Conservation (phyloP, 2,329 filamentous ascomycete genomes). For the Scedosporium apiospermum region DNA sequence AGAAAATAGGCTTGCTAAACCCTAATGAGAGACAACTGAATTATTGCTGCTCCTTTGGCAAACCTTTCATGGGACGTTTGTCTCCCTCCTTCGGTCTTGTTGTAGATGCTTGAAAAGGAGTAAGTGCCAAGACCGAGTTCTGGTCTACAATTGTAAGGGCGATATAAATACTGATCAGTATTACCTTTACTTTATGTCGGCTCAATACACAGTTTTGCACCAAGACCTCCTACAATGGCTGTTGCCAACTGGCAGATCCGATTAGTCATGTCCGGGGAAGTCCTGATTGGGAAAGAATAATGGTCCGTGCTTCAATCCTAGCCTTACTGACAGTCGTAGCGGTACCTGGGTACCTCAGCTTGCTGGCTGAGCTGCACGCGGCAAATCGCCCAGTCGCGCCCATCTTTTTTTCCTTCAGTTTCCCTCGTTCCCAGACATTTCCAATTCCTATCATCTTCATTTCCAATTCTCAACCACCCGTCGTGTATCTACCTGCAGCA, state of each 20-base stretch:
- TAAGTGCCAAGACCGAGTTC: neutral
- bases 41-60: no score
- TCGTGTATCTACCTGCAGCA: no score
- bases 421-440: no score
- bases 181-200: no score
- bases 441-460: no score
- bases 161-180: no score
- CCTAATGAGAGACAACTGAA: neutral
- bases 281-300: neutral
- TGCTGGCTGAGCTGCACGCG: no score
- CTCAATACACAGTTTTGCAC: neutral
- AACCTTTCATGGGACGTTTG: no score
- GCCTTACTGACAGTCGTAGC: neutral
- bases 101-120: neutral
- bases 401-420: no score
- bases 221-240: neutral
- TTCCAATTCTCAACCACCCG: no score
- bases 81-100: no score
- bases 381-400: no score
- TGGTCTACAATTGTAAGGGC: neutral
- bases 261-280: neutral
- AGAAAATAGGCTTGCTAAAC: neutral
- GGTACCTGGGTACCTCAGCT: neutral
- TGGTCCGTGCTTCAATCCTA: neutral
- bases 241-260: neutral